A percentile compares a stretch with the other conserved stretches of the same genome.
phyloP scores from a whole-genome alignment of 2,329 filamentous ascomycete genomes.

The Neopestalotiopsis sp. region DNA sequence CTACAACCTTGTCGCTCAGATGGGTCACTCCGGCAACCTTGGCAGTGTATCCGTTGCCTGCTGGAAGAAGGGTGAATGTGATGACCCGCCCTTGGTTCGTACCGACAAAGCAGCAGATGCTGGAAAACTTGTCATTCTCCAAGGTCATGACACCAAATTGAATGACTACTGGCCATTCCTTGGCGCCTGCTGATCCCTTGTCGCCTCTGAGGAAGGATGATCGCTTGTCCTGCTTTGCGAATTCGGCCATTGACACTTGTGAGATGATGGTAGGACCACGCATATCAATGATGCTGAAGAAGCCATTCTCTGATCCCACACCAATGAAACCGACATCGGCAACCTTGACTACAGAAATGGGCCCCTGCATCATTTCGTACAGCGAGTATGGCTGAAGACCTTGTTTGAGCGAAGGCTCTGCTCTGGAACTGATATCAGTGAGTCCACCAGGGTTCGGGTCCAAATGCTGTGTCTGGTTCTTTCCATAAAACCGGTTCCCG shows the following conservation, averaged over 20 bases:
- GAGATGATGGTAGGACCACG: conserved; percentile 87
- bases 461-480: conserved; percentile 58
- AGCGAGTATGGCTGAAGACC: conserved; percentile 81
- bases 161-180: conserved; percentile 80
- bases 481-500: conserved; percentile 75
- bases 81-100: conserved; percentile 83
- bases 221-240: conserved; percentile 78
- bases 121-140: conserved; percentile 94
- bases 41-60: conserved; percentile 73
- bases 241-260: conserved; percentile 72
- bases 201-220: conserved; percentile 71
- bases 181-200: conserved; percentile 50
- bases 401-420: conserved; percentile 76
- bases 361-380: conserved; percentile 82
- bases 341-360: conserved; percentile 79
- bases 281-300: conserved; percentile 83
- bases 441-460: conserved; percentile 72
- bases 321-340: conserved; percentile 95
- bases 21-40: conserved; percentile 71
- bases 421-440: conserved; percentile 74
- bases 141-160: conserved; percentile 94
- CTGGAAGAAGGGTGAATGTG: conserved; percentile 89
- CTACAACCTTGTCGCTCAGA: conserved; percentile 74
- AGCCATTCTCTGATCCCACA: conserved; percentile 83
- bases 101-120: conserved; percentile 89